Evolutionary conservation across 1,284 basidiomycete genomes (phyloP), one percentile per base, ranked within the genome.

Genomic region (Athelia sp.): DNA sequence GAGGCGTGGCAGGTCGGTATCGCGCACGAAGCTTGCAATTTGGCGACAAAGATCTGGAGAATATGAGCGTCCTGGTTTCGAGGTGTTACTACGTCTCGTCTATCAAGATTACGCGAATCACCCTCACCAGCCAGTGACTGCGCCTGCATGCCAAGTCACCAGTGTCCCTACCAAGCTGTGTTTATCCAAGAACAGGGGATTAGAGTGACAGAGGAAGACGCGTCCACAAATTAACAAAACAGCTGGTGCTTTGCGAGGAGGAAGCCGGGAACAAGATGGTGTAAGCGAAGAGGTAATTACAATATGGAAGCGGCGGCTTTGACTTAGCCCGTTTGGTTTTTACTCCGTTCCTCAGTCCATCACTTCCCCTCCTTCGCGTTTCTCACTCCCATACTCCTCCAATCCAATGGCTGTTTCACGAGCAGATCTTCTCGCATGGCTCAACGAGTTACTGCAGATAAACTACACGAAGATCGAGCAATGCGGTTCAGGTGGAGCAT

Each of bases 401-500:
- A 17, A n/a, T 21, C 23, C 21, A 18, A 49, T 47, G 65, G 67
- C 63, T 47, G 70, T 69, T 21, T 90, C 88, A 54, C 78, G 96
- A 64, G 89, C 90, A 44, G 97, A 99, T 64, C 79, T 99, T 26
- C 65, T 99, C 36, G 77, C 79, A 46, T 99, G 97, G 97, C 74
- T 98, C 63, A 98, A 98, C 70, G 91, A 96, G 44, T 84, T 99
- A 18, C 80, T 98, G 8, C 84, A 88, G 61, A 72, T 93, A 65
- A 90, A 88, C 70, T 94, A 97, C 71, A 93, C 89, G 26, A 98
- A 98, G 70, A 72, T 97, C 54, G 93, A 96, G 68, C 93, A 98
- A 70, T 97, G 92, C 65, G 95, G 95, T 26, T 82, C 84, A 1
- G 93, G 93, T 52, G 89, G 80, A 14, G 90, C 90, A 26, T 95